phyloP scores from a whole-genome alignment of 1,139 yeast species.

The Hanseniaspora sp. region DNA sequence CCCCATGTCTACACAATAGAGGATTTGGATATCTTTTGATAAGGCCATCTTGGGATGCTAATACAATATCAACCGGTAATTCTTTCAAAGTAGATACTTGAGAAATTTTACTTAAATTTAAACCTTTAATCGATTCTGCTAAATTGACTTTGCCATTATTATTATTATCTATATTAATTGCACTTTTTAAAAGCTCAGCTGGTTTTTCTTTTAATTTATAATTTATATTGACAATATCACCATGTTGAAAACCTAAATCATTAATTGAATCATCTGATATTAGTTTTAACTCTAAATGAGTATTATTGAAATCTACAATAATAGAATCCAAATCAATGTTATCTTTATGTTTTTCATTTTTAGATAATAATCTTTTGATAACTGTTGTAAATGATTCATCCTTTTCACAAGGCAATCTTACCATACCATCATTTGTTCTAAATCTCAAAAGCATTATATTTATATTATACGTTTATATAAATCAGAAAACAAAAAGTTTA shows the following conservation, averaged over 20 bases:
- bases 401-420: conserved; percentile 48
- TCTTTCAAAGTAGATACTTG: conserved; percentile 29
- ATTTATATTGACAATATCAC: conserved; percentile 64
- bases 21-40: conserved; percentile 50
- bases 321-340: conserved; percentile 23
- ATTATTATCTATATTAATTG: conserved; percentile 7
- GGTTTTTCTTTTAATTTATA: conserved; percentile 31
- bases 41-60: conserved; percentile 61
- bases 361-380: conserved; percentile 33
- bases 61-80: conserved; percentile 52
- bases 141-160: conserved; percentile 16
- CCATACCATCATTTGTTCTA: conserved; percentile 74
- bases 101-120: conserved; percentile 12
- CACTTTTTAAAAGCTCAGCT: conserved; percentile 5
- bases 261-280: conserved; percentile 36
- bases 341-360: conserved; percentile 17
- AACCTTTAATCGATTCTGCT: background rate
- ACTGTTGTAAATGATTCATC: conserved; percentile 40
- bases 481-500: too few relatives aligned
- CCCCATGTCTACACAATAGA: conserved; percentile 72
- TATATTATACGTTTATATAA: too few relatives aligned
- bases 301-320: conserved; percentile 3
- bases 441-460: conserved; percentile 70
- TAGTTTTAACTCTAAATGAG: conserved; percentile 25
- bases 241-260: conserved; percentile 58